Conservation (phyloP, 1,284 basidiomycete species). For the Cystobasidium sp. region DNA sequence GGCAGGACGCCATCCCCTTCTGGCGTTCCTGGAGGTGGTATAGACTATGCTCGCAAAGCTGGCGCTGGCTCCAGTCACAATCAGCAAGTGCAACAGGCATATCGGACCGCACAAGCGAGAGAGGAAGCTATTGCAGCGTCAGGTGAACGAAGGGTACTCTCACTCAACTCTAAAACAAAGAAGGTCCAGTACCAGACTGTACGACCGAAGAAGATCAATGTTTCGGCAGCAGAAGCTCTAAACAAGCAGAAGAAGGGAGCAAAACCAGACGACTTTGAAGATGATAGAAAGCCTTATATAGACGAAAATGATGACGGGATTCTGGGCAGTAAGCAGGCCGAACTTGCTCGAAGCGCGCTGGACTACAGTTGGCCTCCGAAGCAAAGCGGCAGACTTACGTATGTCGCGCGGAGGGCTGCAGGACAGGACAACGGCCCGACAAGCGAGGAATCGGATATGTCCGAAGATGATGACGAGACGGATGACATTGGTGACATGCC, state of each 20-base stretch:
- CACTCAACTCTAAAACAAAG: conserved; percentile 47
- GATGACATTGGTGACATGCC: not conserved
- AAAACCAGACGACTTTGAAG: conserved; percentile 25
- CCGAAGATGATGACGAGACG: not conserved
- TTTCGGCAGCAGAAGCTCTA: conserved; percentile 2
- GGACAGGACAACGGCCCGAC: not conserved
- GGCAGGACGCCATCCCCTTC: not conserved
- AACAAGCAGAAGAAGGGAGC: conserved; percentile 17
- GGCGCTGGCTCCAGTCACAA: conserved; percentile 36
- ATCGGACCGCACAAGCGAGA: conserved; percentile 29
- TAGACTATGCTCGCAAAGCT: conserved; percentile 47
- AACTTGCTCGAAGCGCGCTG: not conserved
- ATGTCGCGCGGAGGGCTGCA: conserved; percentile 7
- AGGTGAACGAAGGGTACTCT: conserved; percentile 44
- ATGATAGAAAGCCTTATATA: conserved; percentile 43
- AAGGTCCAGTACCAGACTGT: conserved; percentile 49
- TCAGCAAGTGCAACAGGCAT: conserved; percentile 44
- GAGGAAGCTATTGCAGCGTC: conserved; percentile 16
- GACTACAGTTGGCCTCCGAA: not conserved
- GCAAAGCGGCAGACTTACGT: conserved; percentile 22
- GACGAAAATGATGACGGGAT: conserved; percentile 42
- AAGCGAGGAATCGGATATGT: not conserved
- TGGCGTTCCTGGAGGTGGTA: conserved; percentile 12
- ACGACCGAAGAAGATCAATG: conserved; percentile 23
- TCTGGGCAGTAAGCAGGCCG: not conserved